A percentile compares a stretch with the other conserved stretches of the same genome.
phyloP scores from a whole-genome alignment of 768 basidiomycete genomes.

The Daedaleopsis sinensis region DNA sequence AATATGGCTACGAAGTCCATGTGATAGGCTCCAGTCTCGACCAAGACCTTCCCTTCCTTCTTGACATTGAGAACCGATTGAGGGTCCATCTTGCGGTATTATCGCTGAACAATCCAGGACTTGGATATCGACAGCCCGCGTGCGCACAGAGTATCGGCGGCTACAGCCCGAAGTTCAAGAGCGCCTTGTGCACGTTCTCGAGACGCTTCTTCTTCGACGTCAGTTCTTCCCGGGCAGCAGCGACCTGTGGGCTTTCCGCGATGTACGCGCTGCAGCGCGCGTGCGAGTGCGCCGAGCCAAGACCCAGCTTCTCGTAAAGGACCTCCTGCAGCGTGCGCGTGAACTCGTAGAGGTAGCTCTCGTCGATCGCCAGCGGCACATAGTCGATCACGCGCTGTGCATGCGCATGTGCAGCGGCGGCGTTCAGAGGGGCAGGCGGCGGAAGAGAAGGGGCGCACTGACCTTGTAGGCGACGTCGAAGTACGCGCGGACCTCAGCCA shows the following conservation, averaged over 20 bases:
- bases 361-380: constrained; percentile 58
- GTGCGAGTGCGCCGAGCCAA: constrained; percentile 38
- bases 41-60: no score
- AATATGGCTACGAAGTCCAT: no score
- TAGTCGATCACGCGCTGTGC: constrained; percentile 55
- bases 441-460: background rate
- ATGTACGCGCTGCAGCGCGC: constrained; percentile 45
- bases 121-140: no score
- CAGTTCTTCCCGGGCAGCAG: constrained; percentile 39
- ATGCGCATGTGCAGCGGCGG: background rate
- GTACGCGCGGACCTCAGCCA: constrained; percentile 74
- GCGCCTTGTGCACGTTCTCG: constrained; percentile 42
- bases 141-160: no score
- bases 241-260: constrained; percentile 46
- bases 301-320: constrained; percentile 39
- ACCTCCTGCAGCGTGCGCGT: constrained; percentile 35
- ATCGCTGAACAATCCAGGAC: no score
- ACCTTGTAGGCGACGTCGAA: constrained; percentile 61
- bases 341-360: constrained; percentile 40
- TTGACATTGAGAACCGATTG: no score
- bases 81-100: no score
- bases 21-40: no score
- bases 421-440: background rate
- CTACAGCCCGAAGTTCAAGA: constrained; percentile 35
- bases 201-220: constrained; percentile 38